Conservation (phyloP, 257 asterid species). For the Cynanchum wilfordii region DNA sequence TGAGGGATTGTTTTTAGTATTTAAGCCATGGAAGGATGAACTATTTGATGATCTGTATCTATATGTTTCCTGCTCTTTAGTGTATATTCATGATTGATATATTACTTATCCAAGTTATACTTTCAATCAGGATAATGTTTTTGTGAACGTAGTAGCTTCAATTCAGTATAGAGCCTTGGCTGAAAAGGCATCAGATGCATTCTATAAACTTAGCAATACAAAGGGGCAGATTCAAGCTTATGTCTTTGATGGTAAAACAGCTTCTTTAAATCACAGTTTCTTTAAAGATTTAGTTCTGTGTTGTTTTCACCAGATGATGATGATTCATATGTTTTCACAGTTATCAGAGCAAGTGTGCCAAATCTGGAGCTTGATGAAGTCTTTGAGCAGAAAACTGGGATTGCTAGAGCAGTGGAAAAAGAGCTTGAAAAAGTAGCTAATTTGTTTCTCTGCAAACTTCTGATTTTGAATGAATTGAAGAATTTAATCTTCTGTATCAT, state of each 20-base stretch:
- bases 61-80: neutral
- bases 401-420: conserved; percentile 22
- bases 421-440: conserved; percentile 19
- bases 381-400: conserved; percentile 25
- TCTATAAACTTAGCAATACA: conserved; percentile 28
- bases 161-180: conserved; percentile 28
- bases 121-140: conserved; percentile 30
- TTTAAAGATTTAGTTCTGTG: too few species aligned
- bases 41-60: neutral
- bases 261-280: neutral
- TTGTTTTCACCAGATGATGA: neutral
- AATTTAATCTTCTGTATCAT: neutral
- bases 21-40: too few species aligned
- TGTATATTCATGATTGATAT: neutral
- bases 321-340: conserved; percentile 16
- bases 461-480: neutral
- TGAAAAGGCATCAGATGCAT: conserved; percentile 28
- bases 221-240: conserved; percentile 28
- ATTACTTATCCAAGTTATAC: neutral
- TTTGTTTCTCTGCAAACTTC: neutral
- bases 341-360: conserved; percentile 23
- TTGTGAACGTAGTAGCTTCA: conserved; percentile 27
- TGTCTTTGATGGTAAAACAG: conserved; percentile 28
- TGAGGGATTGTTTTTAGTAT: neutral
- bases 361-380: conserved; percentile 22